These are phyloP conservation scores for Actinomortierella wolfii DNA, from an alignment of 371 early-diverging fungal species.

Conservation along the genomic window DNA sequence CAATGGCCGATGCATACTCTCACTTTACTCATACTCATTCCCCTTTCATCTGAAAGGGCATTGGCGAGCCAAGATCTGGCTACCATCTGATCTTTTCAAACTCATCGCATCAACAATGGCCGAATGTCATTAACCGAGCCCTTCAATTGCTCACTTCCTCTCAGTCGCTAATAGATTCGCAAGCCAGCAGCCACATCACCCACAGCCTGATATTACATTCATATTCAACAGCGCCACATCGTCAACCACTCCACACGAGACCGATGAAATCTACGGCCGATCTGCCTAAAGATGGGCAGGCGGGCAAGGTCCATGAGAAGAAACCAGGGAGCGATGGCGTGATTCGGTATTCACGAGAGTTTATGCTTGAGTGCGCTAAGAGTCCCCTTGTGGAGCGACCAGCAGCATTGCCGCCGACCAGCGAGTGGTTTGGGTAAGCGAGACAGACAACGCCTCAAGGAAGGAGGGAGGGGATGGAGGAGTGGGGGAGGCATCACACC, in stretches of 20 bases:
- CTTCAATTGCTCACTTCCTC: background rate
- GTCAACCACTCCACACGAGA: background rate
- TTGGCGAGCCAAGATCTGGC: no score
- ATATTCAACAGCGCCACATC: conserved; percentile 3
- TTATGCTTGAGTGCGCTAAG: conserved; percentile 38
- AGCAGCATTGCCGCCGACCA: conserved; percentile 29
- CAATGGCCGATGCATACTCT: no score
- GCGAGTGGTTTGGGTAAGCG: conserved; percentile 40
- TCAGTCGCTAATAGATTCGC: background rate
- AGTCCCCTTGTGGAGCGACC: conserved; percentile 40
- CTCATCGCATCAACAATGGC: no score
- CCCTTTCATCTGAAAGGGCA: no score
- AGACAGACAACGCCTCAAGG: no score
- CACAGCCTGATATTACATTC: no score
- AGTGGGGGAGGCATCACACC: no score
- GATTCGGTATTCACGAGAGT: conserved; percentile 42
- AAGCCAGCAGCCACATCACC: no score
- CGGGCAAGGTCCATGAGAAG: conserved; percentile 10
- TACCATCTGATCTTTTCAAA: no score
- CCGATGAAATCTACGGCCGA: conserved; percentile 20
- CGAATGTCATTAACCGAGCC: no score
- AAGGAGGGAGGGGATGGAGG: no score
- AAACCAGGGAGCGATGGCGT: conserved; percentile 10
- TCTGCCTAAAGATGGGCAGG: conserved; percentile 10
- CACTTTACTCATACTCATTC: no score